These are phyloP conservation scores for Pythium rishiriense DNA, from an alignment of 352 stramenopile genomes.

Conservation along the genomic window DNA sequence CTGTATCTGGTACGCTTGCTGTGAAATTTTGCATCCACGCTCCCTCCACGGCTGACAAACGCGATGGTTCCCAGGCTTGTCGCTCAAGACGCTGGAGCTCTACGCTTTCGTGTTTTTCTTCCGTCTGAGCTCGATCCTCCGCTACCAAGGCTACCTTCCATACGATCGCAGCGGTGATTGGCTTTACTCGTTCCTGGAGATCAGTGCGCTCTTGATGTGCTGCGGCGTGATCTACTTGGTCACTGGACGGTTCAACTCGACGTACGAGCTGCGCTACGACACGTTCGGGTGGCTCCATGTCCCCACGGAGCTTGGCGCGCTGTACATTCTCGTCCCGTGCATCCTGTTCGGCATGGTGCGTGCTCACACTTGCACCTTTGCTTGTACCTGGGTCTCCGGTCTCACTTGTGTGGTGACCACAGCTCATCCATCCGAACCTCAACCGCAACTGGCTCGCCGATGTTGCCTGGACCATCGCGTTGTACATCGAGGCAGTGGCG, in stretches of 20 bases:
- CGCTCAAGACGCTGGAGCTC: slow-evolving; percentile 97
- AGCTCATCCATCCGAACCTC: slow-evolving; percentile 95
- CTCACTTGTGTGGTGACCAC: background rate
- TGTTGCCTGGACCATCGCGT: slow-evolving; percentile 97
- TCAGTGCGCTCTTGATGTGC: slow-evolving; percentile 89
- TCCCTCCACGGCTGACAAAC: slow-evolving; percentile 2
- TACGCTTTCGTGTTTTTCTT: slow-evolving; percentile 97
- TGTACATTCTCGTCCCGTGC: slow-evolving; percentile 86
- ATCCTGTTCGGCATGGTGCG: slow-evolving; percentile 87
- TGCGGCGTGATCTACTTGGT: slow-evolving; percentile 91
- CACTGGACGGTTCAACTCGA: slow-evolving; percentile 92
- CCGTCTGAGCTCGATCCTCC: slow-evolving; percentile 96
- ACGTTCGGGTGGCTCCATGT: slow-evolving; percentile 92
- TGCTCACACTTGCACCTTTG: slow-evolving; percentile 28
- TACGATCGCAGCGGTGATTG: slow-evolving; percentile 96
- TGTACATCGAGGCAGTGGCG: slow-evolving; percentile 97
- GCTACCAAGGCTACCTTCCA: slow-evolving; percentile 96
- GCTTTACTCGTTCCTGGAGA: slow-evolving; percentile 97
- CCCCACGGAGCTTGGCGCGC: slow-evolving; percentile 76
- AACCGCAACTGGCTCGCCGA: slow-evolving; percentile 98
- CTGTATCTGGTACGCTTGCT: slow-evolving; percentile 60
- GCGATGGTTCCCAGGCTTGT: slow-evolving; percentile 62
- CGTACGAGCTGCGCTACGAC: slow-evolving; percentile 96
- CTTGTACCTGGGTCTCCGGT: slow-evolving; percentile 23
- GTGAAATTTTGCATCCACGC: background rate